Evolutionary conservation across 768 basidiomycete species (phyloP).

Genomic region (Bullera alba): DNA sequence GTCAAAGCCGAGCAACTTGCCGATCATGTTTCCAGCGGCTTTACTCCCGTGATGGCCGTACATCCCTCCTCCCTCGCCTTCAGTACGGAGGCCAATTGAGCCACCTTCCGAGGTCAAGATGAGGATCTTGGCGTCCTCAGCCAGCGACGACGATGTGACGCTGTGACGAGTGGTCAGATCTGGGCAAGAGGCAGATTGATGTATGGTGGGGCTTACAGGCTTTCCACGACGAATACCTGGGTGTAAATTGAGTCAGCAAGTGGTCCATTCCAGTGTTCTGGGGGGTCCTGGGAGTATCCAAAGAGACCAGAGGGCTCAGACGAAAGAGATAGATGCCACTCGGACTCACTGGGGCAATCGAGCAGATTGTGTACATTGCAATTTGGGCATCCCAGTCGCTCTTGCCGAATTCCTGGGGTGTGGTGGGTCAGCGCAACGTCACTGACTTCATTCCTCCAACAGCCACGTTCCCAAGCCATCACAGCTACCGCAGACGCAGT

Average conservation of each 20-base stretch:
- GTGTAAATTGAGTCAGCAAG: no score
- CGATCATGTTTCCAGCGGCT: constrained; percentile 53
- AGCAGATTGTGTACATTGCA: constrained; percentile 51
- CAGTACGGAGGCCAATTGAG: constrained; percentile 49
- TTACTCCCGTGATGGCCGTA: constrained; percentile 54
- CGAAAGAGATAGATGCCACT: constrained; percentile 7
- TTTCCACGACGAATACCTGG: no score
- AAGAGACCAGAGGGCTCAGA: no score
- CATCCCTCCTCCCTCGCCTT: constrained; percentile 52
- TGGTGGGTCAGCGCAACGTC: no score
- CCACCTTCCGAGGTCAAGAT: constrained; percentile 52
- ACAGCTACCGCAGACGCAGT: no score
- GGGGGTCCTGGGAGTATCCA: neutral
- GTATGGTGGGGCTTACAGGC: neutral
- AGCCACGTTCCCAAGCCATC: no score
- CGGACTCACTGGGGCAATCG: constrained; percentile 48
- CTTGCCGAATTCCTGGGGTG: constrained; percentile 45
- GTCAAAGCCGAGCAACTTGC: constrained; percentile 49
- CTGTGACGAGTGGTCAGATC: constrained; percentile 4
- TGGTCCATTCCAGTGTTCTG: neutral
- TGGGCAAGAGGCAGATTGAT: neutral
- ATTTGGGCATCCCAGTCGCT: constrained; percentile 48
- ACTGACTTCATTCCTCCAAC: no score
- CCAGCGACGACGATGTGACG: constrained; percentile 26
- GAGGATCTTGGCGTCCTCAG: constrained; percentile 47